Conservation (phyloP, 257 asterid species). For the Jacaranda copaia region DNA sequence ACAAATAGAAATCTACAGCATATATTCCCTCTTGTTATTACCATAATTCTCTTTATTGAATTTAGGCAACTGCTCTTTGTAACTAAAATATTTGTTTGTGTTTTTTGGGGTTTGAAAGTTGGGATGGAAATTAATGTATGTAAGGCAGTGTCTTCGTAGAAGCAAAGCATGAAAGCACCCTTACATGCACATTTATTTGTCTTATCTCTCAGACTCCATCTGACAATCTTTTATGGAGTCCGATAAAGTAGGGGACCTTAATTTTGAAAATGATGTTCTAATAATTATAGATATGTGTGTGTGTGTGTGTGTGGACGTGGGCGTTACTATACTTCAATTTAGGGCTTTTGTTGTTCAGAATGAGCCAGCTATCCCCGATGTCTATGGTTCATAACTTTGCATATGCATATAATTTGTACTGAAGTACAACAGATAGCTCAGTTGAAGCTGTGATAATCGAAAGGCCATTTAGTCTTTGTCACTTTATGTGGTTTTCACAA, state of each 20-base stretch:
- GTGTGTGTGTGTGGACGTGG: not conserved
- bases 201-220: constrained; percentile 54
- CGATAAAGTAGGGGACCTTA: constrained; percentile 68
- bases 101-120: constrained; percentile 7
- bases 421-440: constrained; percentile 24
- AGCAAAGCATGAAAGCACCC: constrained; percentile 43
- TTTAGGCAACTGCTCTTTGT: not conserved
- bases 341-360: constrained; percentile 42
- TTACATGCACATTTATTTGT: constrained; percentile 58
- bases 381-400: constrained; percentile 35
- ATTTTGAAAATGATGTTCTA: constrained; percentile 40
- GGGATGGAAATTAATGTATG: constrained; percentile 37
- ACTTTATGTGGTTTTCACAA: too few species aligned
- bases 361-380: constrained; percentile 39
- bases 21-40: not conserved
- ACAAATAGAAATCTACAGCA: not conserved
- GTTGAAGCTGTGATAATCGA: constrained; percentile 12
- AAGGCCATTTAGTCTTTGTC: constrained; percentile 8
- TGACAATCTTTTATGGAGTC: constrained; percentile 50
- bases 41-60: not conserved
- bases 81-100: not conserved
- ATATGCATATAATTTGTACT: constrained; percentile 1
- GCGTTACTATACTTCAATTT: constrained; percentile 28
- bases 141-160: constrained; percentile 23
- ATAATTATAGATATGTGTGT: constrained; percentile 9